These are phyloP conservation scores for Sugiyamaella valdiviana DNA, from an alignment of 805 yeast species.

Conservation along the genomic window DNA sequence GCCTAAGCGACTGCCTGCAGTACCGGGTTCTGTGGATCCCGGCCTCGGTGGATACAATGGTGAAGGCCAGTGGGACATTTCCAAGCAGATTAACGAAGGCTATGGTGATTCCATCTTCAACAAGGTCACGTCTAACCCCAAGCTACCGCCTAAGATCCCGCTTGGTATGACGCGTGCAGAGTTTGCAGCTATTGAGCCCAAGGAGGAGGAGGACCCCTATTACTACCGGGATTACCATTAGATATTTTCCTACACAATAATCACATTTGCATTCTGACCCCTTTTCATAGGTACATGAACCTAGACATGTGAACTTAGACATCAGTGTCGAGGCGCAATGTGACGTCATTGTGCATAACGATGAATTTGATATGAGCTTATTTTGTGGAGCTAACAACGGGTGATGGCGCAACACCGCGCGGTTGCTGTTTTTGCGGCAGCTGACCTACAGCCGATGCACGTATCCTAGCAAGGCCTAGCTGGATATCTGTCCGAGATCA, in stretches of 20 bases:
- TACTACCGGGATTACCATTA: slow-evolving; percentile 12
- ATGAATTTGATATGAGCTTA: too few relatives aligned
- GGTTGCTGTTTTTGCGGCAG: too few relatives aligned
- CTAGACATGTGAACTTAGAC: too few relatives aligned
- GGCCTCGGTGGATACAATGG: slow-evolving; percentile 23
- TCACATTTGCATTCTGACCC: background rate
- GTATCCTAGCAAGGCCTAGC: too few relatives aligned
- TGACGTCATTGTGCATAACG: too few relatives aligned
- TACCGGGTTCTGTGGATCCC: slow-evolving; percentile 22
- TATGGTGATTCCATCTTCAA: slow-evolving; percentile 32
- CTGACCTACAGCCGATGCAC: too few relatives aligned
- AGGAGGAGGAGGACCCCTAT: slow-evolving; percentile 18
- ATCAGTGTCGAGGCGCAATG: too few relatives aligned
- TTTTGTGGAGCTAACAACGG: too few relatives aligned
- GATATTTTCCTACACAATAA: too few relatives aligned
- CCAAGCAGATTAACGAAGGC: slow-evolving; percentile 32
- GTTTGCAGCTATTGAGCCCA: slow-evolving; percentile 17
- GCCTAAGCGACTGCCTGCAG: slow-evolving; percentile 10
- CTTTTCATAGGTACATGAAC: too few relatives aligned
- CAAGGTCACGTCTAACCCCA: slow-evolving; percentile 13
- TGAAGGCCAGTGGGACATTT: slow-evolving; percentile 27
- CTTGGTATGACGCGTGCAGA: slow-evolving; percentile 25
- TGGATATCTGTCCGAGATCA: too few relatives aligned
- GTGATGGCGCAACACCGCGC: too few relatives aligned
- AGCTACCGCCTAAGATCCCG: slow-evolving; percentile 26